Evolutionary conservation across 2,329 filamentous ascomycete species (phyloP).

Genomic region (Aspergillus spinulosporus): DNA sequence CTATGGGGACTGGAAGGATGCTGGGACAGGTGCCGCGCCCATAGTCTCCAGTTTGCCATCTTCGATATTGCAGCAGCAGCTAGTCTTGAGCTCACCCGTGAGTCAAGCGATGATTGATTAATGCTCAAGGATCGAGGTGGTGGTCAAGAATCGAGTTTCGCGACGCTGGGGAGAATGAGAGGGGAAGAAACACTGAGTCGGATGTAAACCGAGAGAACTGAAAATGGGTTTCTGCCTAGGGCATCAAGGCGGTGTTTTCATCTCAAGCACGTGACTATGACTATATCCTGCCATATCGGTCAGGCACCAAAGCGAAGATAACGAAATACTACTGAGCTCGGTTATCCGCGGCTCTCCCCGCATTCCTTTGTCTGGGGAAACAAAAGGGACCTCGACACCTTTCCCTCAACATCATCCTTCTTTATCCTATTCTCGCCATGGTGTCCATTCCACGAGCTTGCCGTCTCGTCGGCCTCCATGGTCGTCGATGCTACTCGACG

Average conservation of each 20-base stretch:
- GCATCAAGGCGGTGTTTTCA: too few relatives aligned
- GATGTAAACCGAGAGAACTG: neutral
- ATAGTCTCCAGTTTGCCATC: neutral
- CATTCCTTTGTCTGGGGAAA: conserved; percentile 11
- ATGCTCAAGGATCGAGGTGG: too few relatives aligned
- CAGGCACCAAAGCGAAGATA: conserved; percentile 10
- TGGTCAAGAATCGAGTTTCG: too few relatives aligned
- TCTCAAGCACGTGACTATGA: neutral
- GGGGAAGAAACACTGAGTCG: too few relatives aligned
- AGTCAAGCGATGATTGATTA: too few relatives aligned
- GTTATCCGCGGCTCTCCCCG: conserved; percentile 32
- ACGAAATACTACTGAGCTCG: conserved; percentile 12
- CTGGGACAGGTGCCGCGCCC: too few relatives aligned
- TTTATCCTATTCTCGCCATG: neutral
- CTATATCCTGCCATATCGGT: neutral
- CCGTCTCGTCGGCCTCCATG: conserved; percentile 18
- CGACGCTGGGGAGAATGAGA: too few relatives aligned
- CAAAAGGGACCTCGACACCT: conserved; percentile 15
- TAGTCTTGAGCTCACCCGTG: too few relatives aligned
- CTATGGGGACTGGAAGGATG: neutral
- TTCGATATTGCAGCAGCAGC: neutral
- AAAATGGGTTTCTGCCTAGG: neutral
- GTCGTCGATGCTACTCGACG: conserved; percentile 49
- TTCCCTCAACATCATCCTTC: conserved; percentile 3
- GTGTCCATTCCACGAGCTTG: neutral